Conservation (phyloP, 371 early-diverging fungal genomes). For the Lichtheimia hyalospora region DNA sequence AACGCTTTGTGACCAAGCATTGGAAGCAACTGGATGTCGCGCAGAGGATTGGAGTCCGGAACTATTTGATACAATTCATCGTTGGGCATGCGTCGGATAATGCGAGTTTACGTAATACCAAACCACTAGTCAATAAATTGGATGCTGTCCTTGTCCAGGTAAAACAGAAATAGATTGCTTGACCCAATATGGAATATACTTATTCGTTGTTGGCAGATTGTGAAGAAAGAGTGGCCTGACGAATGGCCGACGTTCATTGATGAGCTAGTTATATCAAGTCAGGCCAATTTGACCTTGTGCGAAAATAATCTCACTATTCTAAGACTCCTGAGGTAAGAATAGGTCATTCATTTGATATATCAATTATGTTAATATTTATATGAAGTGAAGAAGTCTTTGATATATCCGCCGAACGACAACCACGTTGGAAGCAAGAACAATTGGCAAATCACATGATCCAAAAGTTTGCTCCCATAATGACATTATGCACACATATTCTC, state of each 20-base stretch:
- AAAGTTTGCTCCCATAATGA: constrained; percentile 60
- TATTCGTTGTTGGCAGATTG: constrained; percentile 62
- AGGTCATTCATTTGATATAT: neutral
- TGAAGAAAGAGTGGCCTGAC: constrained; percentile 99
- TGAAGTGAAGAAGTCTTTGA: constrained; percentile 95
- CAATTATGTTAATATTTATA: neutral
- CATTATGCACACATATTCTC: constrained; percentile 64
- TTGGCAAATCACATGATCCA: constrained; percentile 86
- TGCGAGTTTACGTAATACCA: constrained; percentile 32
- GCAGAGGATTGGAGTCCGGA: constrained; percentile 82
- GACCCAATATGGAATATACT: neutral
- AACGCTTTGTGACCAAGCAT: constrained; percentile 86
- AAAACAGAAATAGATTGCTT: neutral
- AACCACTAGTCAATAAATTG: constrained; percentile 74
- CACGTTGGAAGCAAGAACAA: constrained; percentile 80
- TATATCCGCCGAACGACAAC: constrained; percentile 89
- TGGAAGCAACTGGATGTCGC: constrained; percentile 91
- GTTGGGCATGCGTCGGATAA: constrained; percentile 77
- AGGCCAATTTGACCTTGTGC: constrained; percentile 81
- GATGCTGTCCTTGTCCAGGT: constrained; percentile 90
- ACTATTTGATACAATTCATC: constrained; percentile 78
- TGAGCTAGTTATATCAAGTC: constrained; percentile 88
- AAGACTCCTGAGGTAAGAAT: constrained; percentile 77
- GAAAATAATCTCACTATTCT: constrained; percentile 97
- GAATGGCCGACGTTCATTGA: constrained; percentile 97